A percentile compares a stretch with the other conserved stretches of the same genome.
Evolutionary conservation across 2,329 filamentous ascomycete genomes (phyloP).

Genomic region (Sphaerulina vaccinii): DNA sequence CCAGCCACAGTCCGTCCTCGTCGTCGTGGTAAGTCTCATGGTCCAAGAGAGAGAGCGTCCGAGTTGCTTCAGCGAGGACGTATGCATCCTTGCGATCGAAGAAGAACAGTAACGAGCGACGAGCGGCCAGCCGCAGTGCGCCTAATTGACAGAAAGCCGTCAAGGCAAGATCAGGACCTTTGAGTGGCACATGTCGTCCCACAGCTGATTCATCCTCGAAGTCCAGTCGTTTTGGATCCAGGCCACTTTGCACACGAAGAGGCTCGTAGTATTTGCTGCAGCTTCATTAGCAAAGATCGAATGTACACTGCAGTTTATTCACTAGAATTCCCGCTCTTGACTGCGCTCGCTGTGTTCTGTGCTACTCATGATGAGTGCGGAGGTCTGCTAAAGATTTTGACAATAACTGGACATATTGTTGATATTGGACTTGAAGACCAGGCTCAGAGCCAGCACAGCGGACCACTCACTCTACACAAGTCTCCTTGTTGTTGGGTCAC

Average conservation of each 20-base stretch:
- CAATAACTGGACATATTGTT: no score
- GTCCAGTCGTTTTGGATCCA: not conserved
- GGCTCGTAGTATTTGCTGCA: conserved; percentile 10
- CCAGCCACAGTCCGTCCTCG: conserved; percentile 28
- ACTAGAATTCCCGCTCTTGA: conserved; percentile 9
- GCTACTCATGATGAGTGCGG: not conserved
- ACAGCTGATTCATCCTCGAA: not conserved
- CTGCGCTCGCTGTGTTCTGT: not conserved
- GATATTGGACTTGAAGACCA: no score
- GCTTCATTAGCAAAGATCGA: no score
- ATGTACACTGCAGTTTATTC: no score
- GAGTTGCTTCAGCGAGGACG: conserved; percentile 55
- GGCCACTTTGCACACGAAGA: not conserved
- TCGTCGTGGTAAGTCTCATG: conserved; percentile 34
- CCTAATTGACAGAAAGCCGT: conserved; percentile 53
- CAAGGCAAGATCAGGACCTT: conserved; percentile 33
- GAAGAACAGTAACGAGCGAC: conserved; percentile 53
- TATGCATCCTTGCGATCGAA: conserved; percentile 52
- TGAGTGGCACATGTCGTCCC: conserved; percentile 4
- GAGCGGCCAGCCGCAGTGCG: conserved; percentile 47
- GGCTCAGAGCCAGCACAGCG: no score
- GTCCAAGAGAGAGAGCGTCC: conserved; percentile 35
- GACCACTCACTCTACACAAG: no score
- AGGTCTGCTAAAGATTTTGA: no score
- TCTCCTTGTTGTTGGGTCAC: no score